These are phyloP conservation scores for Panicum hallii DNA, from an alignment of 202 grass and related monocot genomes.

Conservation along the genomic window DNA sequence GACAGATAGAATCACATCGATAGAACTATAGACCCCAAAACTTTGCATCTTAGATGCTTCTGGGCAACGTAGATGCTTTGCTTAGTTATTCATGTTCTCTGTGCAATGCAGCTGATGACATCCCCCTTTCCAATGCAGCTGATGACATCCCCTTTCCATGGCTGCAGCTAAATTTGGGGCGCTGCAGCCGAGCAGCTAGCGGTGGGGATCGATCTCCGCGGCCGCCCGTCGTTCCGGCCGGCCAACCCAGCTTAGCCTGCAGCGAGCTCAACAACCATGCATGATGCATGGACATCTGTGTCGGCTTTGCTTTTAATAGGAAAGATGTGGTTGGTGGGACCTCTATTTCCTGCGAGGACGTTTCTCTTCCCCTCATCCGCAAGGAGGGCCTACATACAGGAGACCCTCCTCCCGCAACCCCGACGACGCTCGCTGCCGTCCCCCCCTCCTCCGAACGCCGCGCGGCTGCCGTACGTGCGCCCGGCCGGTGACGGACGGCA, in stretches of 20 bases:
- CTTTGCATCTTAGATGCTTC: too few relatives aligned
- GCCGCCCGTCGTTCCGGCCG: neutral
- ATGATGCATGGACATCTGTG: neutral
- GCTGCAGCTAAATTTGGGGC: constrained; percentile 12
- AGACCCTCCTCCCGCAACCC: constrained; percentile 1
- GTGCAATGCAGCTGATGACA: too few relatives aligned
- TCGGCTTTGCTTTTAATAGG: constrained; percentile 24
- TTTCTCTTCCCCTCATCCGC: neutral
- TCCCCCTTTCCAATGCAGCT: neutral
- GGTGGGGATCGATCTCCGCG: constrained; percentile 36
- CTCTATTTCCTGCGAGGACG: constrained; percentile 20
- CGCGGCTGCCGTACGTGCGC: neutral
- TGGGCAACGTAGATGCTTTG: too few relatives aligned
- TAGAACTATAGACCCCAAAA: too few relatives aligned
- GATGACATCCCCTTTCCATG: neutral
- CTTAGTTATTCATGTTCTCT: too few relatives aligned
- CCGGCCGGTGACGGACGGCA: neutral
- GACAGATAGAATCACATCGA: too few relatives aligned
- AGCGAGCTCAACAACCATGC: neutral
- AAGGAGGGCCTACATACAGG: neutral
- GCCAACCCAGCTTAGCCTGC: neutral
- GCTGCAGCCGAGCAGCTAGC: neutral
- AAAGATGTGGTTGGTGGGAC: neutral
- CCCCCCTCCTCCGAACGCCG: constrained; percentile 19
- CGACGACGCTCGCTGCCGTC: constrained; percentile 14